Evolutionary conservation across 768 basidiomycete species (phyloP), one percentile per base, ranked within the genome.

Genomic region (Candolleomyces efflorescens): DNA sequence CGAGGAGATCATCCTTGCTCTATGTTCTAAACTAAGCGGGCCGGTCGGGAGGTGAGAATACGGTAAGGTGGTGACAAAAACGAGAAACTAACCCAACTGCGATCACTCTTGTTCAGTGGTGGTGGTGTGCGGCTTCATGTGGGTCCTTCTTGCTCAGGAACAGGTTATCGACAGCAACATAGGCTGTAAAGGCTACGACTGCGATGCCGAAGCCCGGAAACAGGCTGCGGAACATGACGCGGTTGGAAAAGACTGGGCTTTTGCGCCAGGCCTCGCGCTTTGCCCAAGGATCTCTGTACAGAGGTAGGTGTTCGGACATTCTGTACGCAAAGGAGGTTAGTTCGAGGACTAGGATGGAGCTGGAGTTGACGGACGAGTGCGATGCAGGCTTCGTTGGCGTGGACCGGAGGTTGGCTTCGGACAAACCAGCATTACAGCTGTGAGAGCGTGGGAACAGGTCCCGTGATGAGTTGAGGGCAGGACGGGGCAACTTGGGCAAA

Each of bases 201-300:
- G 92, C 96, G 56, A 93, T 92, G 48, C 94, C 95, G 67, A 98
- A 90, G 39, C 96, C 96, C 36, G 96, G 96, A 72, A 98, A 94
- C 62, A 96, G 70, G 76, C 83, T 93, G 65, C 87, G 78, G 77
- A 98, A 87, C 91, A 94, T 94, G 64, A 83, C 81, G 43, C 87
- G 84, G 63, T 87, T 89, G 60, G 85, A 82, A 78, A 97, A 97
- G 55, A 95, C 83, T n/a, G 90, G 86, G 66, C 84, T 86, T 70
- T 87, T 93, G 66, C 94, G 82, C 94, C 93, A 97, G 39, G 92
- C 91, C 64, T 97, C 94, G 60, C 86, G 78, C 74, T 90, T 94
- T 20, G 92, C 91, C 94, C 94, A 97, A 52, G 94, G 93, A 70
- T 97, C 94, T 72, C 92, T 87, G 68, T 87, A 94, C 54, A 90